Evolutionary conservation across 495 filamentous ascomycete species (phyloP).

Genomic region (Elaphomyces granulatus): DNA sequence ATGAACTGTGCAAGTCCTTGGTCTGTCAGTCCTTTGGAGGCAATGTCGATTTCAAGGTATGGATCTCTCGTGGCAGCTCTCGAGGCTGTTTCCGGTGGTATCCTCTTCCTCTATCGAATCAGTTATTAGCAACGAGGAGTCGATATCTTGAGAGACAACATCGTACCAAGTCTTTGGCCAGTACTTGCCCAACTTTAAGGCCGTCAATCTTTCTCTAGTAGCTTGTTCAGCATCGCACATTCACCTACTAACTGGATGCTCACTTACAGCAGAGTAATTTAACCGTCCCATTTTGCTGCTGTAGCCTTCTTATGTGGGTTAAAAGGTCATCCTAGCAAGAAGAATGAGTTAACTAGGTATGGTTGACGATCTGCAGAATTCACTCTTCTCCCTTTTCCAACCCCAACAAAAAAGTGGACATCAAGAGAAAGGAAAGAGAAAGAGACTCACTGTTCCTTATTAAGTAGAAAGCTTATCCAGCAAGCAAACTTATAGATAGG

Average conservation of each 20-base stretch:
- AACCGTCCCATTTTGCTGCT: constrained; percentile 32
- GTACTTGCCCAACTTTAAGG: constrained; percentile 27
- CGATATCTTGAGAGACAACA: constrained; percentile 6
- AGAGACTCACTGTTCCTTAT: too few relatives aligned
- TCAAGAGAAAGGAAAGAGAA: too few relatives aligned
- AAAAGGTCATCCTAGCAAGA: too few relatives aligned
- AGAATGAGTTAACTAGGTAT: too few relatives aligned
- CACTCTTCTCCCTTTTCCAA: too few relatives aligned
- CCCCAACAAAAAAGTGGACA: too few relatives aligned
- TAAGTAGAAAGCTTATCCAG: too few relatives aligned
- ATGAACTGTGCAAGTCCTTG: constrained; percentile 29
- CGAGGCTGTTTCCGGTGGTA: constrained; percentile 18
- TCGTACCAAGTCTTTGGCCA: constrained; percentile 32
- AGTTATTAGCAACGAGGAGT: not conserved
- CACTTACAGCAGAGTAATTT: constrained; percentile 26
- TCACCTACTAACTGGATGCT: not conserved
- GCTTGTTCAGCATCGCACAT: not conserved
- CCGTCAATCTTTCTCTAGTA: constrained; percentile 30
- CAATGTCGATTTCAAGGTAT: constrained; percentile 32
- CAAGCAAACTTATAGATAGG: too few relatives aligned
- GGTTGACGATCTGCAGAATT: too few relatives aligned
- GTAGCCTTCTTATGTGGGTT: too few relatives aligned
- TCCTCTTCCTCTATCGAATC: constrained; percentile 23
- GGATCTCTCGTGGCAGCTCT: constrained; percentile 25
- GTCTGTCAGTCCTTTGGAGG: constrained; percentile 29